Conservation (phyloP, 192 early-diverging fungal species). For the Gryganskiella cystojenkinii region DNA sequence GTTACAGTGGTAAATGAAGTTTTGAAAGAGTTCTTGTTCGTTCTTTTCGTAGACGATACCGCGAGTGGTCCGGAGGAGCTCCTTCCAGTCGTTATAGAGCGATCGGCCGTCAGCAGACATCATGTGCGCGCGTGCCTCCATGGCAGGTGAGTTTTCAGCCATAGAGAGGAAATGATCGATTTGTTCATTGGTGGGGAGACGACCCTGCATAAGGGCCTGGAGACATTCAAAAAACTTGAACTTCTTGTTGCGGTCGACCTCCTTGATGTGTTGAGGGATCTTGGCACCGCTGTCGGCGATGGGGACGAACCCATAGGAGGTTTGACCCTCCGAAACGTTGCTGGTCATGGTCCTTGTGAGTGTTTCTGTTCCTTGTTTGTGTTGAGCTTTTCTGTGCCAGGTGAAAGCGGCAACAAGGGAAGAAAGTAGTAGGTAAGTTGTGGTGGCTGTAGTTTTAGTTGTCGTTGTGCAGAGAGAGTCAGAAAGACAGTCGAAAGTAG, state of each 20-base stretch:
- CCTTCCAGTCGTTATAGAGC: conserved; percentile 49
- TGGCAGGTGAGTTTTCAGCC: conserved; percentile 17
- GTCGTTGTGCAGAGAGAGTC: too few relatives aligned
- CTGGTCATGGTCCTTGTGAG: conserved; percentile 20
- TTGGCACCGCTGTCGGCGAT: conserved; percentile 36
- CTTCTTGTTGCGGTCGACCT: conserved; percentile 44
- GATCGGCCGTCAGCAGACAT: conserved; percentile 52
- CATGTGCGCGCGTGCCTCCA: conserved; percentile 51
- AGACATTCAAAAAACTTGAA: conserved; percentile 48
- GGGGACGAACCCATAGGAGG: conserved; percentile 8
- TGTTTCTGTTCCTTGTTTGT: too few relatives aligned
- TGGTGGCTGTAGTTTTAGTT: too few relatives aligned
- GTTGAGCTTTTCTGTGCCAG: too few relatives aligned
- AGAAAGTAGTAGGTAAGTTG: too few relatives aligned
- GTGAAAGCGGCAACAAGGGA: too few relatives aligned
- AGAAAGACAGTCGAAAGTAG: too few relatives aligned
- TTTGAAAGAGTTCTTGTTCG: conserved; percentile 54
- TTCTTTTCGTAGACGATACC: conserved; percentile 51
- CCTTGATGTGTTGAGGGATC: conserved; percentile 36
- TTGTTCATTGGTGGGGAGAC: conserved; percentile 56
- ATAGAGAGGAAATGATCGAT: conserved; percentile 41
- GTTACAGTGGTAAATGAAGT: conserved; percentile 53
- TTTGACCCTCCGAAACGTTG: conserved; percentile 22
- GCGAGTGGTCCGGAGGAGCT: conserved; percentile 45
- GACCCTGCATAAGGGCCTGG: conserved; percentile 49